These are phyloP conservation scores for Penicillium ochrochloron DNA, from an alignment of 495 filamentous ascomycete genomes.

Conservation along the genomic window DNA sequence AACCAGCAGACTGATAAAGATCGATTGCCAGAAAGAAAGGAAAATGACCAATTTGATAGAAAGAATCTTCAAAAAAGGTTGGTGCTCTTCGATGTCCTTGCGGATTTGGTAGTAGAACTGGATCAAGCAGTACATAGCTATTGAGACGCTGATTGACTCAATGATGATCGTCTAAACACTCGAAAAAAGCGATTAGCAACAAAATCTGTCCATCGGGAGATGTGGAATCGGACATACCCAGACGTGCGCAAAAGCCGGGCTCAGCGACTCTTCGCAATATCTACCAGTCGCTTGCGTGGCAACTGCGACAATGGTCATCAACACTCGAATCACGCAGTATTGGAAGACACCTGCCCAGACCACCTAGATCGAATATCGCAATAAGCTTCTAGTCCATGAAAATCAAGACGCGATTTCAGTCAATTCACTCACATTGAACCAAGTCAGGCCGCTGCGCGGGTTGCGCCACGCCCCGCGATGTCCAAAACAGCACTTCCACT, in stretches of 20 bases:
- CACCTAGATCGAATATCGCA: slow-evolving; percentile 42
- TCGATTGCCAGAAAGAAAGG: slow-evolving; percentile 91
- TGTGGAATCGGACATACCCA: slow-evolving; percentile 61
- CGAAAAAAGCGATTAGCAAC: background rate
- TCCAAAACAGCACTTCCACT: slow-evolving; percentile 69
- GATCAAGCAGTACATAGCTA: slow-evolving; percentile 92
- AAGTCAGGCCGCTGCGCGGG: slow-evolving; percentile 83
- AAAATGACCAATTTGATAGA: slow-evolving; percentile 96
- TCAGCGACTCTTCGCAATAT: slow-evolving; percentile 71
- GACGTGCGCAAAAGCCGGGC: slow-evolving; percentile 68
- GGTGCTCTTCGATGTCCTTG: slow-evolving; percentile 67
- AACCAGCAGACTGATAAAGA: slow-evolving; percentile 70
- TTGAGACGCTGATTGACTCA: slow-evolving; percentile 72
- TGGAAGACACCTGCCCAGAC: slow-evolving; percentile 77
- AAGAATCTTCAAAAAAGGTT: slow-evolving; percentile 79
- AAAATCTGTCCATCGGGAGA: slow-evolving; percentile 3
- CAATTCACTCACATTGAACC: slow-evolving; percentile 70
- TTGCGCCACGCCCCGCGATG: slow-evolving; percentile 69
- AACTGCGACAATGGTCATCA: slow-evolving; percentile 61
- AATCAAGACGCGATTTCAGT: background rate
- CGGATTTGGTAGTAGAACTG: slow-evolving; percentile 86
- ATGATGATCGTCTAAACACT: slow-evolving; percentile 63
- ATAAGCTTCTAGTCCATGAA: background rate
- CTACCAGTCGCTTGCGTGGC: slow-evolving; percentile 59
- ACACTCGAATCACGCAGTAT: slow-evolving; percentile 73